Base-by-base conservation (phyloP, 345 rosid species). In the Bruguiera gymnorhiza region DNA sequence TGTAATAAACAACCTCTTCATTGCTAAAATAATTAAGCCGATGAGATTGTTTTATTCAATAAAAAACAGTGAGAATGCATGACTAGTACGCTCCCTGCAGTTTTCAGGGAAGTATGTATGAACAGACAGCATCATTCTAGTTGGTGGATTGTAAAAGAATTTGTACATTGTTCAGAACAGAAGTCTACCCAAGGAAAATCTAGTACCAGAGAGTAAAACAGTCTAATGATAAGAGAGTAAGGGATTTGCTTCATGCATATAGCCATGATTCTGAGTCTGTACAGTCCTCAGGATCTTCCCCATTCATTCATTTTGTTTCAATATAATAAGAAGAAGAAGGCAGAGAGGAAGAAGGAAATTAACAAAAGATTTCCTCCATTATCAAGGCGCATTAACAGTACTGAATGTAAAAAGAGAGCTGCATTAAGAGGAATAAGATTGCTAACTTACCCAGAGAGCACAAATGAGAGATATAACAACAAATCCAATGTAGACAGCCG, bases 381-480 rank as follows among this genome's bases (percentile, higher is more conserved):
- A 15, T n/a, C 29, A 29, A 36, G 13, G 62, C 27, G 39, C 7
- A 23, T 20, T 7, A 34, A 24, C 24, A 53, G 32, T 39, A 43
- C 21, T 70, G 13, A 36, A 43, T 36, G 50, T 19, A 51, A 21
- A 0, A 50, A 52, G 46, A 50, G 34, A 59, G 63, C 51, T 10
- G 57, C 66, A 65, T 32, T 43, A 3, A 43, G 50, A 13, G 46
- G 50, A 43, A 13, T 43, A 43, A 43, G 50, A 43, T 4, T 55
- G 63, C 2, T 71, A 78, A 75, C 85, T 68, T 83, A 95, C 99
- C 96, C 62, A 82, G 62, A 95, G 92, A 71, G 97, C 99, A 34
- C 85, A 95, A 54, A 95, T 76, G 76, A 95, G 96, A 59, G 97
- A 82, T 31, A 92, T 21, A 64, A 86, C 74, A 5, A 92, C 96